Base-by-base conservation (phyloP, 345 rosid genomes). In the Jatropha curcas region DNA sequence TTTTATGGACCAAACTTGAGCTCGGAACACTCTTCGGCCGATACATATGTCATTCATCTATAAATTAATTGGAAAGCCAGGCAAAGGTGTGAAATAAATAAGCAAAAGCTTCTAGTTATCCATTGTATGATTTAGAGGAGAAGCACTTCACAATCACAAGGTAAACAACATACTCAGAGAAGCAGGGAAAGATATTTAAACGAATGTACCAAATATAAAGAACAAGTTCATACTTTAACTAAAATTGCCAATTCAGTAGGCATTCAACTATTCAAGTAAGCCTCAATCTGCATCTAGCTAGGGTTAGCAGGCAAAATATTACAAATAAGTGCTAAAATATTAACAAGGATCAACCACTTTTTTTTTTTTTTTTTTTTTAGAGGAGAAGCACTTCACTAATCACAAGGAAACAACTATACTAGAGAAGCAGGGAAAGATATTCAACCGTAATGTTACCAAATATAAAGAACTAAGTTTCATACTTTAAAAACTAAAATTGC, bases 11-110 rank as follows among this genome's bases (percentile, higher is more conserved):
- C 81, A 85, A 67, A 73, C 82, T 84, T 59, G 79, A 74, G 79
- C 84, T 60, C 74, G 86, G 79, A 78, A 60, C 79, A 76, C 78
- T 59, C 61, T 81, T 83, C 13, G 81, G 79, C 53, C 82, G 86
- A 82, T 80, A 87, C 88, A 87, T 81, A 63, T 71, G 75, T 70
- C 76, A 83, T 77, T 81, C 78, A 84, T 70, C 90, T 86, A 65
- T n/a, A 71, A 30, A 48, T 34, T 53, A 71, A 71, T 16, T 24
- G 16, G n/a, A 35, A 74, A 69, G 28, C 52, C 63, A 75, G 68
- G 8, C 27, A 39, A 20, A 70, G 45, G 48, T 11, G 12, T 11
- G 12, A 27, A 68, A 16, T 11, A 57, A 60, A 27, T 56, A 35
- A 55, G 31, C 7, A 4, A 22, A 31, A 12, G 7, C 28, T 13